A percentile compares a stretch with the other conserved stretches of the same genome.
These are phyloP conservation scores for Grammothele lineata DNA, from an alignment of 768 basidiomycete genomes.

Conservation along the genomic window DNA sequence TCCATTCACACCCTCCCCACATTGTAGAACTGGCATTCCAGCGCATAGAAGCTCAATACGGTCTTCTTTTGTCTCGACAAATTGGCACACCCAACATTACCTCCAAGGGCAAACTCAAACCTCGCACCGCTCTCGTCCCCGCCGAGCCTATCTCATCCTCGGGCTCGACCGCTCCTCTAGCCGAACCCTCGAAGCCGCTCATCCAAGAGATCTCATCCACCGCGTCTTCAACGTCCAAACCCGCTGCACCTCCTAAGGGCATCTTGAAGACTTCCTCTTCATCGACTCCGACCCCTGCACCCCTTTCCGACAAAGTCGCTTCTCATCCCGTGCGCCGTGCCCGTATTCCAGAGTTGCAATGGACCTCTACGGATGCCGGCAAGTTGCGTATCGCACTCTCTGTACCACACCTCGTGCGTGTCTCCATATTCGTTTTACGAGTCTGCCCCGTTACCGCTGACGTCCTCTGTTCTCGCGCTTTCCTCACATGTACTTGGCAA, in stretches of 20 bases:
- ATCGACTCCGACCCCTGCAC: not conserved
- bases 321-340: not conserved
- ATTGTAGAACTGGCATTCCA: slow-evolving; percentile 64
- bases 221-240: slow-evolving; percentile 14
- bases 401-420: slow-evolving; percentile 58
- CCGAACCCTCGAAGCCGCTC: slow-evolving; percentile 33
- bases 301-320: too few species aligned
- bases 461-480: too few species aligned
- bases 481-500: too few species aligned
- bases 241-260: slow-evolving; percentile 29
- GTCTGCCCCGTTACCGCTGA: too few species aligned
- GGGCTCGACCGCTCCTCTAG: slow-evolving; percentile 36
- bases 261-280: slow-evolving; percentile 35
- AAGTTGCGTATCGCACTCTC: slow-evolving; percentile 40
- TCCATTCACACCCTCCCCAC: not conserved
- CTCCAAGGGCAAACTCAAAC: slow-evolving; percentile 64
- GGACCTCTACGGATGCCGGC: slow-evolving; percentile 49
- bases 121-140: slow-evolving; percentile 57
- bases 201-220: slow-evolving; percentile 41
- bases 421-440: too few species aligned
- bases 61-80: slow-evolving; percentile 58
- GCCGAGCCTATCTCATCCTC: too few species aligned
- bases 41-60: slow-evolving; percentile 58
- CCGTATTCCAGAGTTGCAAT: slow-evolving; percentile 30
- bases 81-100: slow-evolving; percentile 74